Evolutionary conservation across 2,329 filamentous ascomycete genomes (phyloP).

Genomic region (Sporothrix protearum): DNA sequence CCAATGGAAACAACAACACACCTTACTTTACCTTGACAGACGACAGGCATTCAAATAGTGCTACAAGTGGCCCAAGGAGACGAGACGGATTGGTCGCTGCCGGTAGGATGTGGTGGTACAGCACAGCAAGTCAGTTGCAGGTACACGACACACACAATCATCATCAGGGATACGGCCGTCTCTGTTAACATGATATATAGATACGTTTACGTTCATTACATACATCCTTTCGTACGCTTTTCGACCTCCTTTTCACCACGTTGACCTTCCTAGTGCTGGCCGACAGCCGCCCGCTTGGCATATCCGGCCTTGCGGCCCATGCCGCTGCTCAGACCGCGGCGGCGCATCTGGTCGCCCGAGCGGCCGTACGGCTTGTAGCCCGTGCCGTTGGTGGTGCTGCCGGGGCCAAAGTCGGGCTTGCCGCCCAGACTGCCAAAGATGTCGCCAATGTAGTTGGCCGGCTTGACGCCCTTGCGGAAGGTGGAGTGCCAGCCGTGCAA

Average conservation of each 20-base stretch:
- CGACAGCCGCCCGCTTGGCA: slow-evolving; percentile 18
- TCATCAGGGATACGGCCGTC: neutral
- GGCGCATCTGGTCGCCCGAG: slow-evolving; percentile 27
- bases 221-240: neutral
- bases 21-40: neutral
- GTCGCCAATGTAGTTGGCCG: slow-evolving; percentile 66
- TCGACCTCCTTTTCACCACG: neutral
- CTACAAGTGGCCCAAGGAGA: slow-evolving; percentile 25
- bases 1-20: neutral
- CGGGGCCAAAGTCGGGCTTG: slow-evolving; percentile 61
- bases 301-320: slow-evolving; percentile 21
- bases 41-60: slow-evolving; percentile 27
- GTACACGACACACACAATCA: neutral
- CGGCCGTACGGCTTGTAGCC: slow-evolving; percentile 32
- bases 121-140: neutral
- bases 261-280: neutral
- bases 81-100: slow-evolving; percentile 24
- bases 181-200: slow-evolving; percentile 1
- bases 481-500: slow-evolving; percentile 56
- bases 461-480: slow-evolving; percentile 54
- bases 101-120: slow-evolving; percentile 9
- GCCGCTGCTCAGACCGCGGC: slow-evolving; percentile 19
- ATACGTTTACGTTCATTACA: neutral
- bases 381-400: slow-evolving; percentile 42
- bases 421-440: slow-evolving; percentile 68